Conservation (phyloP, 495 filamentous ascomycete species). For the Apodospora peruviana region DNA sequence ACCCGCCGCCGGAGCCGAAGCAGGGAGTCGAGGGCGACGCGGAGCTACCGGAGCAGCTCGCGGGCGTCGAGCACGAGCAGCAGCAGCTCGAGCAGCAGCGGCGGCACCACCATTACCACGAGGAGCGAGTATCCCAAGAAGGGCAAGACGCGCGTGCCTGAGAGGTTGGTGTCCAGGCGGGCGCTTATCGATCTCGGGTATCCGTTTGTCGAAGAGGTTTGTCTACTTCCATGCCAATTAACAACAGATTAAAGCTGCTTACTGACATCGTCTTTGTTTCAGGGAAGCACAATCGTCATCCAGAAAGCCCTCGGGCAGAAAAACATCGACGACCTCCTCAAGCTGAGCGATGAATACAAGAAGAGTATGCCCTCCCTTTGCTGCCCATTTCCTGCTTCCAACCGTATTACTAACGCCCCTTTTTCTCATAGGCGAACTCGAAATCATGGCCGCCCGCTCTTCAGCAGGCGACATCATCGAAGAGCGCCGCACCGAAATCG, state of each 20-base stretch:
- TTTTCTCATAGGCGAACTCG: constrained; percentile 26
- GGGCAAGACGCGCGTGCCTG: constrained; percentile 82
- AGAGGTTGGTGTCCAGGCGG: constrained; percentile 64
- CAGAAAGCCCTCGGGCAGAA: constrained; percentile 77
- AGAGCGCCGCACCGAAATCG: constrained; percentile 28
- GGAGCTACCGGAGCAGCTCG: constrained; percentile 26
- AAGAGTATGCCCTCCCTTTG: constrained; percentile 29
- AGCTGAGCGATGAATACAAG: constrained; percentile 68
- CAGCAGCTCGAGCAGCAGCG: constrained; percentile 37
- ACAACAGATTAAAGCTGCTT: background rate
- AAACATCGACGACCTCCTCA: constrained; percentile 84
- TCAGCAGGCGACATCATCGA: constrained; percentile 30
- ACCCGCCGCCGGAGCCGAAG: constrained; percentile 30
- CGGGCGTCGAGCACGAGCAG: constrained; percentile 23
- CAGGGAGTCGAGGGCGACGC: constrained; percentile 23
- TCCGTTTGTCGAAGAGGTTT: constrained; percentile 80
- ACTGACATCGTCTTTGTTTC: too few relatives aligned
- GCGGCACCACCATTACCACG: constrained; percentile 36
- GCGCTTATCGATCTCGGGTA: constrained; percentile 81
- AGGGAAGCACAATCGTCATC: constrained; percentile 76
- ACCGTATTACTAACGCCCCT: constrained; percentile 3
- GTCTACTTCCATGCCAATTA: constrained; percentile 6
- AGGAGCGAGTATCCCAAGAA: constrained; percentile 67
- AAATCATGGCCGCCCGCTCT: constrained; percentile 32
- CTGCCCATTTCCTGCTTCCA: background rate